Conservation (phyloP, 495 filamentous ascomycete genomes). For the Penicillium macrosclerotiorum region DNA sequence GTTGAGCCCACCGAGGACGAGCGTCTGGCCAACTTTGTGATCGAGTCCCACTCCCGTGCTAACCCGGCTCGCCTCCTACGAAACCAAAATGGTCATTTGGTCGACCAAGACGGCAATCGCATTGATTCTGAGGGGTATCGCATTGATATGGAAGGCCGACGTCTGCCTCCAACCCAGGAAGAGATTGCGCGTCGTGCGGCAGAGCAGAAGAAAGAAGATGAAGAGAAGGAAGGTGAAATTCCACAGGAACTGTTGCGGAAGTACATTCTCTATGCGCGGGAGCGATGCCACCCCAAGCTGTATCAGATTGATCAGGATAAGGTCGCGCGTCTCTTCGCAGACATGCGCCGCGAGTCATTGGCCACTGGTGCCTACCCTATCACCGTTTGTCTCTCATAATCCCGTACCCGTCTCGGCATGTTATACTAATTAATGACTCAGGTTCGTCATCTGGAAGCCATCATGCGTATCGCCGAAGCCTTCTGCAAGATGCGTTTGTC, state of each 20-base stretch:
- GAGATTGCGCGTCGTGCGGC: constrained; percentile 35
- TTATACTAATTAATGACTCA: constrained; percentile 32
- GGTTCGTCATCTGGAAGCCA: constrained; percentile 97
- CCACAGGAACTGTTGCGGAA: constrained; percentile 91
- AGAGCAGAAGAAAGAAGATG: constrained; percentile 46
- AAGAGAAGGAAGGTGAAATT: constrained; percentile 73
- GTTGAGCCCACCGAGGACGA: constrained; percentile 98
- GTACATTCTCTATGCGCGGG: constrained; percentile 95
- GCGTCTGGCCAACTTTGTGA: constrained; percentile 90
- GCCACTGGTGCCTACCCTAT: constrained; percentile 97
- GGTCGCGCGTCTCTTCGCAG: constrained; percentile 87
- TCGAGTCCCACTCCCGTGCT: constrained; percentile 85
- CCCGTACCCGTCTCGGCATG: not conserved
- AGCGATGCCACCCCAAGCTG: constrained; percentile 86
- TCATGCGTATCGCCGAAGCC: constrained; percentile 87
- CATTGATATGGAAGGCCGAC: constrained; percentile 32
- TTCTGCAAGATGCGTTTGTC: constrained; percentile 96
- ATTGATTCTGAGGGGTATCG: constrained; percentile 48
- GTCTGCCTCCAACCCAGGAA: constrained; percentile 35
- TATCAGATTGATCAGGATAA: constrained; percentile 99
- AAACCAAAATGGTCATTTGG: constrained; percentile 54
- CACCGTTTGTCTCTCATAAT: constrained; percentile 63
- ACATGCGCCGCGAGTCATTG: constrained; percentile 90
- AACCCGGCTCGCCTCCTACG: constrained; percentile 66
- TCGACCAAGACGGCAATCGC: constrained; percentile 59